These are phyloP conservation scores for Colletotrichum karsti DNA, from an alignment of 2,329 filamentous ascomycete species.

Conservation along the genomic window DNA sequence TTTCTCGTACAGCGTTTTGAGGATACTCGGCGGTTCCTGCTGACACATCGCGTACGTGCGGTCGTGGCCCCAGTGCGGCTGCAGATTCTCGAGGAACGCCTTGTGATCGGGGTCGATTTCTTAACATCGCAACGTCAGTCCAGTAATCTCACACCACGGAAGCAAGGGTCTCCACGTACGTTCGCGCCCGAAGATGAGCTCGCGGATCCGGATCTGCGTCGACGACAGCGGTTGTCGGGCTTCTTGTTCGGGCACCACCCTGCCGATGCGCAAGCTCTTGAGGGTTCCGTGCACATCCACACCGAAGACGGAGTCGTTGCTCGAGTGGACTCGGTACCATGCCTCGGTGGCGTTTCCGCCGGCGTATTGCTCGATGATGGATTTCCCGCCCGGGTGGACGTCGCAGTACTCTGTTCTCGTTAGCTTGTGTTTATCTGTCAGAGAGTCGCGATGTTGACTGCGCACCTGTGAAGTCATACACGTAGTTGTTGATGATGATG, in stretches of 20 bases:
- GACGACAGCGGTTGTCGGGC: not conserved
- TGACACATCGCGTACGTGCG: not conserved
- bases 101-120: not conserved
- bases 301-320: not conserved
- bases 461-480: constrained; percentile 19
- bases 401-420: not conserved
- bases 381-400: constrained; percentile 1
- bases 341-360: not conserved
- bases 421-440: not conserved
- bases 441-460: fast-evolving
- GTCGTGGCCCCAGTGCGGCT: not conserved
- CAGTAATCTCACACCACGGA: not conserved
- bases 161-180: not conserved
- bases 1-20: not conserved
- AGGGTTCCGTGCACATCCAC: not conserved
- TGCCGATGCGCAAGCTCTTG: not conserved
- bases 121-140: not conserved
- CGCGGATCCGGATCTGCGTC: not conserved
- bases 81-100: not conserved
- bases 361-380: not conserved
- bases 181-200: not conserved
- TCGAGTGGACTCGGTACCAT: not conserved
- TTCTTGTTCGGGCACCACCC: not conserved
- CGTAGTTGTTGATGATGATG: not conserved
- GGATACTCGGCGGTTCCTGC: not conserved